A percentile compares a stretch with the other conserved stretches of the same genome.
Evolutionary conservation across 2,329 filamentous ascomycete genomes (phyloP).

Genomic region (Juglanconis sp.): DNA sequence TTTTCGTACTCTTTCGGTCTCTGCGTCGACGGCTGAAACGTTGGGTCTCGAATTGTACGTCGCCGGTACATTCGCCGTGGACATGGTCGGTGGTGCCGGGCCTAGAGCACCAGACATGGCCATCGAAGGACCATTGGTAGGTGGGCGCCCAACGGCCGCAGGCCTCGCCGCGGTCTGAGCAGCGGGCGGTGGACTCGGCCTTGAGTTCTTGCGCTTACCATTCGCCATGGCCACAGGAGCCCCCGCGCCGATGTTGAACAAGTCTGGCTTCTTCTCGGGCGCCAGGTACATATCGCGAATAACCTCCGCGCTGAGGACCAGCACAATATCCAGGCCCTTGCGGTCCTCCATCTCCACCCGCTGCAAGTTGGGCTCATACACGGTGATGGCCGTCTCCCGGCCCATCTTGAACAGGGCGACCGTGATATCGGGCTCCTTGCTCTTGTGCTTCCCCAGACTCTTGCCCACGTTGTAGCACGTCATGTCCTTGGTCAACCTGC

Average conservation of each 20-base stretch:
- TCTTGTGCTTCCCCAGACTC: constrained; percentile 69
- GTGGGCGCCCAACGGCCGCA: constrained; percentile 34
- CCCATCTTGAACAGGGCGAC: constrained; percentile 79
- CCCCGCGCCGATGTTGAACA: constrained; percentile 69
- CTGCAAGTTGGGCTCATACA: constrained; percentile 91
- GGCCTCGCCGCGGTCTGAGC: constrained; percentile 32
- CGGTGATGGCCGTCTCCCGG: constrained; percentile 64
- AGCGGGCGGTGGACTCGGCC: constrained; percentile 30
- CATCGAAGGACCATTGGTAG: constrained; percentile 22
- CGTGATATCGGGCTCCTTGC: constrained; percentile 91
- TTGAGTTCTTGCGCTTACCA: constrained; percentile 42
- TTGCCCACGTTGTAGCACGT: constrained; percentile 84
- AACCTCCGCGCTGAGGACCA: constrained; percentile 62
- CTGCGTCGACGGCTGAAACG: constrained; percentile 56
- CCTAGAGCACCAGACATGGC: constrained; percentile 41
- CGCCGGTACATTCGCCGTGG: constrained; percentile 45
- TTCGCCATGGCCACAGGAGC: constrained; percentile 21
- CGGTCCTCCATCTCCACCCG: constrained; percentile 90
- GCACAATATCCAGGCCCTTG: constrained; percentile 84
- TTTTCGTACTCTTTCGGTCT: constrained; percentile 67
- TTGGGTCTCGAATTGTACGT: constrained; percentile 25
- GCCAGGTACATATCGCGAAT: constrained; percentile 64
- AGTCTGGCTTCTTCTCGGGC: constrained; percentile 56
- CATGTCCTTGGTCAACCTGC: constrained; percentile 81
- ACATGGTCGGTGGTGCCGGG: constrained; percentile 37